Base-by-base conservation (phyloP, 2,329 filamentous ascomycete species). In the Aureobasidium mangrovei region DNA sequence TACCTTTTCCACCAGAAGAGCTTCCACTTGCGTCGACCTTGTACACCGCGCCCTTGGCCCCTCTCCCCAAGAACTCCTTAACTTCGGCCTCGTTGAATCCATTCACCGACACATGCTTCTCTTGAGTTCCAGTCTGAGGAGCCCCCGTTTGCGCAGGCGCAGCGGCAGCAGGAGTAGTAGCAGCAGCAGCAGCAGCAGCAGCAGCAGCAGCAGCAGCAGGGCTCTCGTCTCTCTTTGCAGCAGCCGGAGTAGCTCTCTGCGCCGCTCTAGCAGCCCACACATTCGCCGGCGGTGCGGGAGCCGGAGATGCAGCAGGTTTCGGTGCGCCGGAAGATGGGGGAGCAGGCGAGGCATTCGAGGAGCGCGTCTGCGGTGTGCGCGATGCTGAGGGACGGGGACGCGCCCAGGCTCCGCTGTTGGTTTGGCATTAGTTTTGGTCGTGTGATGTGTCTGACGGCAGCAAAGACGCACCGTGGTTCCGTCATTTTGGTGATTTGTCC, bases 41-140 rank as follows among this genome's bases (percentile, higher is more conserved):
- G 54, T 66, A 64, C 2, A 54, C 31, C n/a, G 56, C 62, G 57
- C 64, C 63, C 63, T 28, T 46, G 54, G 32, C 61, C 55, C 61
- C 65, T 72, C 18, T n/a, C 53, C 64, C 69, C 64, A 74, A 60
- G 57, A 69, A 72, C 3, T 69, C 66, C 61, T 65, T 70, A 57
- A 73, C 68, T 58, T 74, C 73, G 24, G 60, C 64, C 4, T 68
- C 65, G 61, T 75, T 75, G 66, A 74, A 76, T 51, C 69, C 70
- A 42, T 63, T 64, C 7, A 59, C 56, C 1, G 62, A 43, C 24
- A 53, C 57, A 44, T 64, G 57, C 35, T 70, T 64, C 31, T 65
- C 63, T 46, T 47, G 43, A 18, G 33, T 47, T 40, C 56, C 36
- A 18, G 39, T 52, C 18, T 18, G 18, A 18, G 18, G 18, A 18